Evolutionary conservation across 2,329 filamentous ascomycete genomes (phyloP).

Genomic region (Fusarium sp.): DNA sequence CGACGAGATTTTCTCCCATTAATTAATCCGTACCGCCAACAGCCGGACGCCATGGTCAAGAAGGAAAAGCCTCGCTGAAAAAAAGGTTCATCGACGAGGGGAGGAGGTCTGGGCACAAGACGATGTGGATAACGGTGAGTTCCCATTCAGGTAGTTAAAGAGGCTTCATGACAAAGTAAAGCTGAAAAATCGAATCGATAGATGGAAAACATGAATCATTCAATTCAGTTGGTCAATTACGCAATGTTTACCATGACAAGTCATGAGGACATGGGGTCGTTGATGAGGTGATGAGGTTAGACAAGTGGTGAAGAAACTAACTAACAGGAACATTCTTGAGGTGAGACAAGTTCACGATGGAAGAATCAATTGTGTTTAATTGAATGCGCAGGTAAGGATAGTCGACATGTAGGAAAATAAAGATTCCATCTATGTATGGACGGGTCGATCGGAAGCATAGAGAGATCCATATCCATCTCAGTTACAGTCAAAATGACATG

Average conservation of each 20-base stretch:
- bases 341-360: constrained; percentile 24
- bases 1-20: neutral
- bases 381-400: neutral
- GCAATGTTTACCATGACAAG: constrained; percentile 18
- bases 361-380: constrained; percentile 12
- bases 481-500: neutral
- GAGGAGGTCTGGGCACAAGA: constrained; percentile 12
- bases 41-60: neutral
- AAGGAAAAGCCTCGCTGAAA: neutral
- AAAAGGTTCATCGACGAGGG: neutral
- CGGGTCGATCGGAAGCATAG: constrained; percentile 20
- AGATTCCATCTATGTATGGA: neutral
- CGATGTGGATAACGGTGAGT: constrained; percentile 6
- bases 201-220: neutral
- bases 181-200: neutral
- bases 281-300: constrained; percentile 18
- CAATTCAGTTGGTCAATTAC: neutral
- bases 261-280: neutral
- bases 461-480: constrained; percentile 5
- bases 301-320: constrained; percentile 6
- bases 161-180: neutral
- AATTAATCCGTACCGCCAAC: constrained; percentile 8
- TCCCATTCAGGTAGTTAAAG: neutral
- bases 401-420: neutral
- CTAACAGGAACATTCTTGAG: constrained; percentile 29